Conservation (phyloP, 805 yeast species). For the Starmerella etchellsii region DNA sequence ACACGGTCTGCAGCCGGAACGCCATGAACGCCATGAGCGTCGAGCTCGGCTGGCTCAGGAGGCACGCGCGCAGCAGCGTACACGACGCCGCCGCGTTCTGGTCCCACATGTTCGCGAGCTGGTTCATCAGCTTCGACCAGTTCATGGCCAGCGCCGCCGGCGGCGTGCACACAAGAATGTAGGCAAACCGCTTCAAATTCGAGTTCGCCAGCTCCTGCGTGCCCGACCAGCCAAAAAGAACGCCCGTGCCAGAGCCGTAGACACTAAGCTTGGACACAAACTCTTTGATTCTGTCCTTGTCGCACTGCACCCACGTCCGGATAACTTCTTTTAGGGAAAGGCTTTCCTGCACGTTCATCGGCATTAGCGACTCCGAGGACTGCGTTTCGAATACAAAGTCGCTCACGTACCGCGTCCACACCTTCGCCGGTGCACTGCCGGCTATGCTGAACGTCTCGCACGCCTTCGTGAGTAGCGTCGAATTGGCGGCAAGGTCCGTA, state of each 20-base stretch:
- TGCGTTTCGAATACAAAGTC: conserved; percentile 53
- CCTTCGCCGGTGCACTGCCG: conserved; percentile 30
- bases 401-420: conserved; percentile 50
- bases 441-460: conserved; percentile 7
- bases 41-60: conserved; percentile 28
- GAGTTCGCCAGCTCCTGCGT: conserved; percentile 48
- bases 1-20: conserved; percentile 44
- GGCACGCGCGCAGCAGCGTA: conserved; percentile 49
- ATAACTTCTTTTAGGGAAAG: conserved; percentile 45
- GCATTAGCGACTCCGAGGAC: conserved; percentile 34
- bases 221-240: conserved; percentile 56
- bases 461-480: conserved; percentile 2
- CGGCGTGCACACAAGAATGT: conserved; percentile 46
- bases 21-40: conserved; percentile 32
- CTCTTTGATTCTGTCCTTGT: conserved; percentile 48
- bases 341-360: conserved; percentile 23
- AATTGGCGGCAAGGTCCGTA: conserved; percentile 7
- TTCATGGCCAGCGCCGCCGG: conserved; percentile 19
- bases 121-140: conserved; percentile 18
- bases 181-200: conserved; percentile 50
- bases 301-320: conserved; percentile 49
- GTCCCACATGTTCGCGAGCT: conserved; percentile 26
- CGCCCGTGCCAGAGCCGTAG: conserved; percentile 38
- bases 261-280: conserved; percentile 34
- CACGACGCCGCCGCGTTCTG: conserved; percentile 39